A percentile compares a stretch with the other conserved stretches of the same genome.
phyloP scores from a whole-genome alignment of 2,329 filamentous ascomycete genomes.

The Bipolaris sorokiniana region DNA sequence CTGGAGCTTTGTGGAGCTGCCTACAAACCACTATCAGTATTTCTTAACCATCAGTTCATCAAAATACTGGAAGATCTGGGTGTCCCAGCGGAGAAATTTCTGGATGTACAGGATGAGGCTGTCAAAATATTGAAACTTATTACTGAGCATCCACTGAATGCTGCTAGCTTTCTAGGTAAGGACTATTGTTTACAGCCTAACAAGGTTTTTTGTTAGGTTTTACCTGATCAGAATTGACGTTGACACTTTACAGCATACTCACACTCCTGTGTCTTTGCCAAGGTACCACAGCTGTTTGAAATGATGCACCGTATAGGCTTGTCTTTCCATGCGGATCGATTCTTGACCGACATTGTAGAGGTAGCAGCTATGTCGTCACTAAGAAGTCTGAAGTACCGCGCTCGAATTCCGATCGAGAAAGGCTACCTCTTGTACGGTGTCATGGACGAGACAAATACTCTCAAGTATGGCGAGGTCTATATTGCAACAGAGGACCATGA shows the following conservation, averaged over 20 bases:
- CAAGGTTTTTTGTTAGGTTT: background rate
- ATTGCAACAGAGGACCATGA: constrained; percentile 61
- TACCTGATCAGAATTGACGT: background rate
- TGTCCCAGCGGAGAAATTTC: constrained; percentile 64
- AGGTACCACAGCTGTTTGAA: constrained; percentile 67
- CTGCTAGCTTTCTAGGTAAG: constrained; percentile 65
- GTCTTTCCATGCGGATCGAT: constrained; percentile 70
- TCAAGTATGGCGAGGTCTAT: constrained; percentile 72
- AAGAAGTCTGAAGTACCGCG: constrained; percentile 77
- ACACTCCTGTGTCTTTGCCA: constrained; percentile 65
- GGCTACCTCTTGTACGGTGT: constrained; percentile 82
- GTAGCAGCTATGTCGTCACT: constrained; percentile 73
- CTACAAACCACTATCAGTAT: constrained; percentile 69
- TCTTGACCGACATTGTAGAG: constrained; percentile 74
- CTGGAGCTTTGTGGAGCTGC: constrained; percentile 76
- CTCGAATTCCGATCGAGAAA: constrained; percentile 72
- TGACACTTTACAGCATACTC: constrained; percentile 54
- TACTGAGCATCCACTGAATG: constrained; percentile 65
- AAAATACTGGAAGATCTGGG: constrained; percentile 85
- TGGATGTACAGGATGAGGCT: constrained; percentile 67
- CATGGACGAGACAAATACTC: constrained; percentile 77
- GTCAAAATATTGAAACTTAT: constrained; percentile 65
- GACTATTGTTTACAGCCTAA: background rate
- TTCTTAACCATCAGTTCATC: constrained; percentile 80
- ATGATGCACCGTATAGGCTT: constrained; percentile 64